These are phyloP conservation scores for Verticillium dahliae DNA, from an alignment of 2,329 filamentous ascomycete species.

Conservation along the genomic window DNA sequence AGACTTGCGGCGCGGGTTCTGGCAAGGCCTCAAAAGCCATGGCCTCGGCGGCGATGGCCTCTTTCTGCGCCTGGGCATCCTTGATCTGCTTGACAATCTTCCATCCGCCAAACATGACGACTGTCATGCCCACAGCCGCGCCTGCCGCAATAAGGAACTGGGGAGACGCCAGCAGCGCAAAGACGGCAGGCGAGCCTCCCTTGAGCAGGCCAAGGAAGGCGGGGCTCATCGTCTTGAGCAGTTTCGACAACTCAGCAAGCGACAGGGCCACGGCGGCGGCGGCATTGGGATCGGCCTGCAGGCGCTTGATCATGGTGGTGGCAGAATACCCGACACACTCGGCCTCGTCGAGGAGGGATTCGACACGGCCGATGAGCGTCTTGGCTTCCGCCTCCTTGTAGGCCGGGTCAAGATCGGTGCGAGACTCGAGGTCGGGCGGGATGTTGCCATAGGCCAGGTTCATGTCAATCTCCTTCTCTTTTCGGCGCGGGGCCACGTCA, in stretches of 20 bases:
- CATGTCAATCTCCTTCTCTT: constrained; percentile 67
- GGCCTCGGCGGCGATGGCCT: constrained; percentile 12
- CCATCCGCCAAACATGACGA: constrained; percentile 93
- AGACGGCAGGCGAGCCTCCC: constrained; percentile 74
- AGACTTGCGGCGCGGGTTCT: not conserved
- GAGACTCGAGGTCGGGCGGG: constrained; percentile 57
- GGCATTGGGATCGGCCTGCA: constrained; percentile 64
- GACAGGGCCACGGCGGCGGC: constrained; percentile 91
- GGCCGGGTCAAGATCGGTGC: constrained; percentile 38
- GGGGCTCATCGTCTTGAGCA: constrained; percentile 79
- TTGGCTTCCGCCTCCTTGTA: constrained; percentile 42
- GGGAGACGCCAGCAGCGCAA: constrained; percentile 78
- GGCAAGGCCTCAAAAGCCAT: constrained; percentile 21
- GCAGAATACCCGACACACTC: constrained; percentile 84
- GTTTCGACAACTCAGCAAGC: constrained; percentile 79
- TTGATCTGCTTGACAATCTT: constrained; percentile 90
- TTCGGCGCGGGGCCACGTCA: constrained; percentile 21
- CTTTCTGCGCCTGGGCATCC: constrained; percentile 27
- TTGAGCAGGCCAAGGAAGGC: constrained; percentile 71
- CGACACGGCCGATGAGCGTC: constrained; percentile 65
- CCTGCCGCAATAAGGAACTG: constrained; percentile 93
- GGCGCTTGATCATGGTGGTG: constrained; percentile 73
- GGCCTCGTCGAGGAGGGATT: constrained; percentile 74
- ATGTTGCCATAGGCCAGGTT: constrained; percentile 84
- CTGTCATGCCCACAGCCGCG: constrained; percentile 83